Base-by-base conservation (phyloP, 257 asterid genomes). In the Fraxinus americana region DNA sequence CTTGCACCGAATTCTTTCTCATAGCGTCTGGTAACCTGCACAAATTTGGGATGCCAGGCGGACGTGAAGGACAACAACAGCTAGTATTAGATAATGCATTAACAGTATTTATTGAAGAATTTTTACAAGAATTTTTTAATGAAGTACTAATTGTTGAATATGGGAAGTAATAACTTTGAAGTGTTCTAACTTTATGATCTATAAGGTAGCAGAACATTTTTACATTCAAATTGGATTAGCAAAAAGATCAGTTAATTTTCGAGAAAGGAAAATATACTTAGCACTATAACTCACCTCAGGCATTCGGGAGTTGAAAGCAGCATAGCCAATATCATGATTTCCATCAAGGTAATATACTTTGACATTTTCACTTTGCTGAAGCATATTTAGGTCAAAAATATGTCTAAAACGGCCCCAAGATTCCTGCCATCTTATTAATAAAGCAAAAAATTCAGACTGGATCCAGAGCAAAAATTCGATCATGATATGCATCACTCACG, bases 321-420 rank as follows among this genome's bases (percentile, higher is more conserved):
- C 79, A 76, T 95, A 95, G 34, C 98, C 98, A 32, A 83, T 86
- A 79, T 95, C 99, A 87, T 95, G 99, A 86, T 95, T 95, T 77
- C 99, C 99, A 77, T 93, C 80, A 73, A 95, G 91, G 82, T 87
- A 90, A 84, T 84, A 74, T 52, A 88, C 79, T 84, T 88, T 83
- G 32, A 80, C 71, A 70, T 85, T 89, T 81, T 89, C 79, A 75
- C 82, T 78, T 86, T 85, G 78, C 87, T 84, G 87, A 80, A 91
- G 91, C 85, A 77, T 76, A 78, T 93, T 87, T 88, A 92, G 89
- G 83, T 89, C 81, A 83, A 93, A 93, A 50, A 92, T 93, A 90
- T 95, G 99, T 83, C 81, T 87, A 72, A 95, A 85, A 79, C 98
- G 99, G 81, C 93, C 91, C 88, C 87, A 74, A 39, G 99, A 95